These are phyloP conservation scores for Mycena floridula DNA, from an alignment of 768 basidiomycete genomes.

Conservation along the genomic window DNA sequence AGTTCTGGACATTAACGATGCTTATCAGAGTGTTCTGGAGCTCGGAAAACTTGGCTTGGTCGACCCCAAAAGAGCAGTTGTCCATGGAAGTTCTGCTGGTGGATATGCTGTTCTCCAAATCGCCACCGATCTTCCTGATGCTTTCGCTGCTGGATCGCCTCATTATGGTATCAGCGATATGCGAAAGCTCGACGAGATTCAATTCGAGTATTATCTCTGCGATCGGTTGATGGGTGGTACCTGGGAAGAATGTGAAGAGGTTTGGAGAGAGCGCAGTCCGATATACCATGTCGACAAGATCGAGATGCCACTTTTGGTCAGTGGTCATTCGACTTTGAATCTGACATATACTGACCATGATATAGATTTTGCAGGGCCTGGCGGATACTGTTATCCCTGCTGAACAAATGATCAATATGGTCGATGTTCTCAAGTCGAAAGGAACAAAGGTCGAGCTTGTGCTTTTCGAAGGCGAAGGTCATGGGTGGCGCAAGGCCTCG, in stretches of 20 bases:
- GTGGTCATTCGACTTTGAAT: slow-evolving; percentile 13
- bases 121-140: no score
- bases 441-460: slow-evolving; percentile 36
- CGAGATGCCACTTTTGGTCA: slow-evolving; percentile 44
- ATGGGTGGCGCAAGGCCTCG: slow-evolving; percentile 38
- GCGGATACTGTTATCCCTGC: slow-evolving; percentile 48
- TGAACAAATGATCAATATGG: slow-evolving; percentile 39
- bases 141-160: slow-evolving; percentile 59
- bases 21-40: slow-evolving; percentile 41
- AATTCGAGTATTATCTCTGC: slow-evolving; percentile 42
- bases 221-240: slow-evolving; percentile 49
- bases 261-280: slow-evolving; percentile 50
- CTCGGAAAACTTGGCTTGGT: slow-evolving; percentile 38
- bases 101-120: slow-evolving; percentile 62
- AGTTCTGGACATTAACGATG: slow-evolving; percentile 67
- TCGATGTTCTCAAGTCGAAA: slow-evolving; percentile 30
- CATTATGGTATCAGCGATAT: slow-evolving; percentile 67
- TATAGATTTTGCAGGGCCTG: slow-evolving; percentile 37
- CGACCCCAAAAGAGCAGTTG: slow-evolving; percentile 56
- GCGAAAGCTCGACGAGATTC: slow-evolving; percentile 43
- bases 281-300: slow-evolving; percentile 47
- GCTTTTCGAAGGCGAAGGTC: slow-evolving; percentile 46
- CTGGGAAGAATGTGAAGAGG: slow-evolving; percentile 34
- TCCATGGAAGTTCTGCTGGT: slow-evolving; percentile 70
- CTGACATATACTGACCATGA: slow-evolving; percentile 7